phyloP scores from a whole-genome alignment of 805 yeast genomes.

The Saccharomycopsis sp. region DNA sequence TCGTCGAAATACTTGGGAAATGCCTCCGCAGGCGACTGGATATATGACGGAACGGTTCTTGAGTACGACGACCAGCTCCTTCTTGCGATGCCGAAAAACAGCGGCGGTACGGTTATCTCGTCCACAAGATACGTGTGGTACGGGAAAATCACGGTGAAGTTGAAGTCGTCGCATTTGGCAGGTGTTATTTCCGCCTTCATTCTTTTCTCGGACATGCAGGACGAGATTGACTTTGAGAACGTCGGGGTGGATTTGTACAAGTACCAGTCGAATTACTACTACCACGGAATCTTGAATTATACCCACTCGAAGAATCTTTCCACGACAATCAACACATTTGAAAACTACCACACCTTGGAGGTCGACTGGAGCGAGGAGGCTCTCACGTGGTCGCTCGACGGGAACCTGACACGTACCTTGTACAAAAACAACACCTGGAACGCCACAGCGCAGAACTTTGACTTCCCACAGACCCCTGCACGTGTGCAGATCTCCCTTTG shows the following conservation, averaged over 20 bases:
- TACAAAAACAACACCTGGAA: conserved; percentile 54
- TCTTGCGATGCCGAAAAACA: conserved; percentile 70
- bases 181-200: conserved; percentile 87
- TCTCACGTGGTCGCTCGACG: conserved; percentile 69
- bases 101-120: conserved; percentile 74
- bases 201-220: conserved; percentile 75
- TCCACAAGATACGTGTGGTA: conserved; percentile 81
- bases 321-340: conserved; percentile 50
- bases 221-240: conserved; percentile 85
- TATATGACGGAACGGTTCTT: conserved; percentile 49
- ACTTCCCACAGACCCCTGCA: conserved; percentile 69
- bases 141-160: conserved; percentile 64
- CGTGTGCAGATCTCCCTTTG: conserved; percentile 67
- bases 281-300: conserved; percentile 65
- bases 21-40: conserved; percentile 59
- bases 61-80: conserved; percentile 51
- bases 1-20: conserved; percentile 59
- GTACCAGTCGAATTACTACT: conserved; percentile 77
- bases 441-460: conserved; percentile 48
- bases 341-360: conserved; percentile 65
- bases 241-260: conserved; percentile 65
- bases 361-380: conserved; percentile 77
- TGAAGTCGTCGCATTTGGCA: conserved; percentile 65
- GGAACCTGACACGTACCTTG: conserved; percentile 57
- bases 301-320: conserved; percentile 44